Percentiles rank a stretch among this genome's conserved stretches.
These are phyloP conservation scores for Colletotrichum sp. DNA, from an alignment of 2,329 filamentous ascomycete genomes.

Conservation along the genomic window DNA sequence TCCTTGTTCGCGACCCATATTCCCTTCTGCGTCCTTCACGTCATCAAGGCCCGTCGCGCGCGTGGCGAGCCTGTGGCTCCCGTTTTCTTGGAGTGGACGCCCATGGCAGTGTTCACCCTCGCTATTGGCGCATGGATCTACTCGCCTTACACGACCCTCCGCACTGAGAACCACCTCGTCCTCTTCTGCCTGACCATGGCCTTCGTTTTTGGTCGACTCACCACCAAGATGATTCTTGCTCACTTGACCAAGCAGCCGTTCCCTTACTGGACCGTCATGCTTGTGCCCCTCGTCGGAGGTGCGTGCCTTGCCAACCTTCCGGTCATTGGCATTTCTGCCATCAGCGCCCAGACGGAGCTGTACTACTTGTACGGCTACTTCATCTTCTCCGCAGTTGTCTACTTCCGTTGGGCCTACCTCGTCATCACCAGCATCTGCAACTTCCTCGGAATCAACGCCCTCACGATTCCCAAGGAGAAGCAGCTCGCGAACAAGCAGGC, in stretches of 20 bases:
- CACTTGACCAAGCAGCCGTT: conserved; percentile 94
- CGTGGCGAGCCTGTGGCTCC: conserved; percentile 78
- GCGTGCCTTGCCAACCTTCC: conserved; percentile 85
- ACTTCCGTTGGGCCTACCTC: conserved; percentile 90
- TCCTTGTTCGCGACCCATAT: conserved; percentile 77
- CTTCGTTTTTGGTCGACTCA: conserved; percentile 98
- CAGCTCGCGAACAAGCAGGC: conserved; percentile 58
- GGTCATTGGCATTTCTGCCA: conserved; percentile 69
- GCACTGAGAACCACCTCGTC: conserved; percentile 84
- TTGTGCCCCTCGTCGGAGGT: conserved; percentile 85
- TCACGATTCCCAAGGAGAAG: conserved; percentile 79
- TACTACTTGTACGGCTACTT: conserved; percentile 87
- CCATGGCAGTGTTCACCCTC: conserved; percentile 81
- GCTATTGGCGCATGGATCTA: conserved; percentile 85
- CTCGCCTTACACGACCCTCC: conserved; percentile 83
- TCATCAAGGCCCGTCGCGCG: conserved; percentile 74
- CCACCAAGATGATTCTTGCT: conserved; percentile 97
- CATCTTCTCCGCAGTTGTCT: conserved; percentile 80
- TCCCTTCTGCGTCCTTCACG: conserved; percentile 88
- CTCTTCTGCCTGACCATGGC: conserved; percentile 93
- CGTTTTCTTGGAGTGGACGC: conserved; percentile 92
- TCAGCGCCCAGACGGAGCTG: conserved; percentile 72
- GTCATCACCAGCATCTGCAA: conserved; percentile 92
- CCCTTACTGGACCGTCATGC: conserved; percentile 94
- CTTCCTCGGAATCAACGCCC: conserved; percentile 90